Conservation (phyloP, 495 filamentous ascomycete genomes). For the Penicillium coffeae region DNA sequence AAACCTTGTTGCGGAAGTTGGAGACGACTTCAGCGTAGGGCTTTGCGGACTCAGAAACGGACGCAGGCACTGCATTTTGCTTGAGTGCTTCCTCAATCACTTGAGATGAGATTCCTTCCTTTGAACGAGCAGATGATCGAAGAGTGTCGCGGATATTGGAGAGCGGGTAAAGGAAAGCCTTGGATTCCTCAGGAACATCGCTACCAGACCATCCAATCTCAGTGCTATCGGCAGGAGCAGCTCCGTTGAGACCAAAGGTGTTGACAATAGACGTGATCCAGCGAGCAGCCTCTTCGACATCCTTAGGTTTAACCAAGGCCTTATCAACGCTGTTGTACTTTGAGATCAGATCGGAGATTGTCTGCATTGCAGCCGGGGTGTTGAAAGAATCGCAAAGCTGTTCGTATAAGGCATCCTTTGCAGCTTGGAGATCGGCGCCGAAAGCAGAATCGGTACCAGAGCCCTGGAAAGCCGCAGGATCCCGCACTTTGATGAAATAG, state of each 20-base stretch:
- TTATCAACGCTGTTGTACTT: constrained; percentile 68
- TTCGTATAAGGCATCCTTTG: constrained; percentile 60
- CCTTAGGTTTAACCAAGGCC: constrained; percentile 46
- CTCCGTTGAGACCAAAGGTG: constrained; percentile 77
- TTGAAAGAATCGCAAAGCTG: constrained; percentile 87
- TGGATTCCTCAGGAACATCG: constrained; percentile 54
- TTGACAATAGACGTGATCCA: constrained; percentile 84
- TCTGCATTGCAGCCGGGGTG: constrained; percentile 70
- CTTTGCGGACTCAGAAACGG: constrained; percentile 25
- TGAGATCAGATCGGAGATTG: constrained; percentile 70
- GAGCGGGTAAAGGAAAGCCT: constrained; percentile 62
- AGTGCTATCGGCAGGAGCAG: constrained; percentile 50
- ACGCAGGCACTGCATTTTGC: constrained; percentile 14
- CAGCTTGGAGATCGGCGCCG: constrained; percentile 50
- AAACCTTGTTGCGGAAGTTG: constrained; percentile 39
- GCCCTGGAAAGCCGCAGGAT: constrained; percentile 37
- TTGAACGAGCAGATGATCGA: constrained; percentile 51
- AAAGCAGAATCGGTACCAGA: constrained; percentile 30
- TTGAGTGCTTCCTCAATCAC: constrained; percentile 33
- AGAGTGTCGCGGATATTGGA: constrained; percentile 66
- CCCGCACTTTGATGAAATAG: constrained; percentile 77
- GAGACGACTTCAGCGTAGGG: constrained; percentile 36
- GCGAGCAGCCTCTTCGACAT: constrained; percentile 58
- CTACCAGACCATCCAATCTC: constrained; percentile 83
- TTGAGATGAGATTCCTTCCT: constrained; percentile 29